These are phyloP conservation scores for Leccinum pachyderme DNA, from an alignment of 1,284 basidiomycete genomes.

Conservation along the genomic window DNA sequence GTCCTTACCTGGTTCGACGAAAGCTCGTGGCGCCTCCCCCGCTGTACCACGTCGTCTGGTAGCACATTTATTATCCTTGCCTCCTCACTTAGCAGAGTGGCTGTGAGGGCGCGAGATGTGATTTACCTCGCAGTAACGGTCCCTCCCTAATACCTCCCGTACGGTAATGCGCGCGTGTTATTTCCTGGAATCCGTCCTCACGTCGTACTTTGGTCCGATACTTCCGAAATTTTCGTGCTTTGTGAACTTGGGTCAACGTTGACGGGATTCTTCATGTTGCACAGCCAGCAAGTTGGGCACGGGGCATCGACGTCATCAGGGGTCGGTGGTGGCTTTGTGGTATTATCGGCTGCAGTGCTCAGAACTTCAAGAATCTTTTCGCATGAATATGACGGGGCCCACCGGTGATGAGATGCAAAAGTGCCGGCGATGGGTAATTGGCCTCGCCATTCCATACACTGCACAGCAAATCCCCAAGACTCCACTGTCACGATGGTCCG, in stretches of 20 bases:
- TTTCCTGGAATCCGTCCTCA: not conserved
- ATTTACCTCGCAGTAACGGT: constrained; percentile 23
- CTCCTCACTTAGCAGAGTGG: constrained; percentile 9
- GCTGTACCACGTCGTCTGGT: not conserved
- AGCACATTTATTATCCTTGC: not conserved
- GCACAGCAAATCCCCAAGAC: constrained; percentile 7
- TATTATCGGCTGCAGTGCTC: not conserved
- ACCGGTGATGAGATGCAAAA: not conserved
- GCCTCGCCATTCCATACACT: not conserved
- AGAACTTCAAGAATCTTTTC: not conserved
- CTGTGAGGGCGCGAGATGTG: constrained; percentile 20
- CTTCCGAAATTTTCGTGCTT: not conserved
- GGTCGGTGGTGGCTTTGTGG: not conserved
- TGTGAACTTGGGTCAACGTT: not conserved
- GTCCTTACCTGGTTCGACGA: constrained; percentile 12
- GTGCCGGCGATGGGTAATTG: not conserved
- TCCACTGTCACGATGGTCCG: not conserved
- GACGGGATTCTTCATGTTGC: not conserved
- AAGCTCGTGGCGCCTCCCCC: not conserved
- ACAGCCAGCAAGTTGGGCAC: constrained; percentile 12
- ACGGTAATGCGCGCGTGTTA: not conserved
- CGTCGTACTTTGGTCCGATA: not conserved
- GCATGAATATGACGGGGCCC: not conserved
- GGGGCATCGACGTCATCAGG: constrained; percentile 19
- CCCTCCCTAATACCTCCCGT: constrained; percentile 1